phyloP scores from a whole-genome alignment of 805 yeast species.

The Kregervanrija pseudodelftensis region DNA sequence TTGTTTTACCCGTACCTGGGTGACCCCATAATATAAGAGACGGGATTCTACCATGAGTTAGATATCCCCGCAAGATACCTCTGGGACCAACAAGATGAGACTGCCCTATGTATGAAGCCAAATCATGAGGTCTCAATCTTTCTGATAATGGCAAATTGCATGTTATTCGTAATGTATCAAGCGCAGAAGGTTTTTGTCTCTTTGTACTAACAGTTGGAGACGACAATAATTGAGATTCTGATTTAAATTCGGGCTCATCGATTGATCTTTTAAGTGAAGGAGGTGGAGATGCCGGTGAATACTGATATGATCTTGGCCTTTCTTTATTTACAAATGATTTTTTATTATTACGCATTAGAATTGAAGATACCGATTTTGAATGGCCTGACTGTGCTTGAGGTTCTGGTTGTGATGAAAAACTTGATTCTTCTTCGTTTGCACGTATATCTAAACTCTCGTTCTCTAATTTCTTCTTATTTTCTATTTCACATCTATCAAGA shows the following conservation, averaged over 20 bases:
- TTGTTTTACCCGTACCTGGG: conserved; percentile 93
- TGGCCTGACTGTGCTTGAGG: no score
- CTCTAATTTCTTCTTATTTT: not conserved
- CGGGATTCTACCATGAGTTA: conserved; percentile 62
- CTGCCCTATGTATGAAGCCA: conserved; percentile 81
- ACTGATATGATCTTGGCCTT: conserved; percentile 8
- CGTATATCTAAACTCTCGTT: not conserved
- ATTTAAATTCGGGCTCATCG: not conserved
- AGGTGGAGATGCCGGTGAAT: conserved; percentile 4
- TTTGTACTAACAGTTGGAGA: not conserved
- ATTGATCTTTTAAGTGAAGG: not conserved
- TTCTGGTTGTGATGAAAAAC: no score
- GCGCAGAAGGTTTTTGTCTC: not conserved
- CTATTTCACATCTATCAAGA: conserved; percentile 24
- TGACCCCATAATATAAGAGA: conserved; percentile 93
- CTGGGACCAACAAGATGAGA: conserved; percentile 58
- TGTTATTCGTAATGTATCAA: conserved; percentile 13
- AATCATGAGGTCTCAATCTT: conserved; percentile 64
- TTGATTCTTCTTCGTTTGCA: no score
- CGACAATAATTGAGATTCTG: not conserved
- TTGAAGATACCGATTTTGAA: no score
- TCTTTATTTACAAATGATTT: not conserved
- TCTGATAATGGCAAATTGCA: conserved; percentile 59
- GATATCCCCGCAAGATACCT: conserved; percentile 62
- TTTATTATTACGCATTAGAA: no score